phyloP scores from a whole-genome alignment of 2,329 filamentous ascomycete genomes.

The Pyrenochaeta sp. region DNA sequence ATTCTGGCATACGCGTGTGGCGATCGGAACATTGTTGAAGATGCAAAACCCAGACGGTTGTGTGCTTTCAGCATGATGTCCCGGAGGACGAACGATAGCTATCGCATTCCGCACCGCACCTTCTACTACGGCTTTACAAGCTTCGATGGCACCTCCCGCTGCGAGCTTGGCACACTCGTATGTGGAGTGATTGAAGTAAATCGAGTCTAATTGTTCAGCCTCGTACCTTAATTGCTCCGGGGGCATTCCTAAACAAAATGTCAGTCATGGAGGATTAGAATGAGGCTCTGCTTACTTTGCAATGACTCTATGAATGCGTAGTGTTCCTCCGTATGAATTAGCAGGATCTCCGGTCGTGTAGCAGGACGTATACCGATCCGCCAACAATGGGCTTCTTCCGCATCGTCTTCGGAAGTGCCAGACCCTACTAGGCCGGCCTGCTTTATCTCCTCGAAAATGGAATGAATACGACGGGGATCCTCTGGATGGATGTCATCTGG shows the following conservation, averaged over 20 bases:
- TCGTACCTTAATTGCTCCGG: slow-evolving; percentile 72
- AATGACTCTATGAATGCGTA: slow-evolving; percentile 77
- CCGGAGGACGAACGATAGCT: slow-evolving; percentile 92
- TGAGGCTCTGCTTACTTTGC: slow-evolving; percentile 47
- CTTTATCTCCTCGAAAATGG: slow-evolving; percentile 90
- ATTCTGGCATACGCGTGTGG: slow-evolving; percentile 84
- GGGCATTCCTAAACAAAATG: slow-evolving; percentile 46
- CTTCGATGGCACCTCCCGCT: slow-evolving; percentile 93
- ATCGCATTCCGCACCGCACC: slow-evolving; percentile 92
- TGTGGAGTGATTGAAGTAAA: slow-evolving; percentile 76
- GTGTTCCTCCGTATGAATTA: slow-evolving; percentile 80
- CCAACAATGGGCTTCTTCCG: slow-evolving; percentile 61
- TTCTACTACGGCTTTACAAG: slow-evolving; percentile 86
- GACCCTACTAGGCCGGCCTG: slow-evolving; percentile 78
- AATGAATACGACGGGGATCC: slow-evolving; percentile 89
- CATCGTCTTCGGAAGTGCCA: slow-evolving; percentile 60
- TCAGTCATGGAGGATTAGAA: slow-evolving; percentile 19
- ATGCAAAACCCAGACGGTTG: slow-evolving; percentile 93
- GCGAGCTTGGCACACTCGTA: slow-evolving; percentile 83
- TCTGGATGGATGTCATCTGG: slow-evolving; percentile 87
- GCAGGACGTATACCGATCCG: slow-evolving; percentile 82
- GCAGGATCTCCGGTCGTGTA: slow-evolving; percentile 78
- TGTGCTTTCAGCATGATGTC: slow-evolving; percentile 91
- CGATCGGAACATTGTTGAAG: slow-evolving; percentile 97
- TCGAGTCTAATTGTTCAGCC: slow-evolving; percentile 60